Percentiles rank a stretch among this genome's conserved stretches.
Evolutionary conservation across 805 yeast species (phyloP).

Genomic region (Isabelozyma rhagii): DNA sequence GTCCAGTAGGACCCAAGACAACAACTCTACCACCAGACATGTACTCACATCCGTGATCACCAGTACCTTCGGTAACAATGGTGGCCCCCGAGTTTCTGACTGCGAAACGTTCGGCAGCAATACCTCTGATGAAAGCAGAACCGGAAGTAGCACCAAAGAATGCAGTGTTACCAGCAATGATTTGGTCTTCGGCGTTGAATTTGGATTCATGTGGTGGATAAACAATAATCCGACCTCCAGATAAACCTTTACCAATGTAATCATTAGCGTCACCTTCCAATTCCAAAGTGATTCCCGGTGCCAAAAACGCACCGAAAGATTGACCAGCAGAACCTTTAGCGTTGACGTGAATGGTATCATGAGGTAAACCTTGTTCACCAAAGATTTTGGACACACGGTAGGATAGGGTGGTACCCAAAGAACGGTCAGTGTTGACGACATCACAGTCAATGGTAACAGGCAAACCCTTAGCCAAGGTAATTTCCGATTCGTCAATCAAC

Average conservation of each 20-base stretch:
- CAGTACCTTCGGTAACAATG: slow-evolving; percentile 94
- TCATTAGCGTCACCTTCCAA: slow-evolving; percentile 97
- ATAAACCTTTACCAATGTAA: slow-evolving; percentile 95
- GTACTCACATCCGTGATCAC: slow-evolving; percentile 98
- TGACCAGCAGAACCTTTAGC: slow-evolving; percentile 95
- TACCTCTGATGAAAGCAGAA: slow-evolving; percentile 88
- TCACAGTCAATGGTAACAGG: slow-evolving; percentile 93
- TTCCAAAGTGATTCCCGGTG: slow-evolving; percentile 93
- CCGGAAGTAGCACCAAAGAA: slow-evolving; percentile 98
- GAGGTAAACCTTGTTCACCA: slow-evolving; percentile 92
- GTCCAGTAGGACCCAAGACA: slow-evolving; percentile 85
- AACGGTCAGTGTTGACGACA: slow-evolving; percentile 93
- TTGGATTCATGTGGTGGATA: slow-evolving; percentile 84
- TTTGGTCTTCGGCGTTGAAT: slow-evolving; percentile 94
- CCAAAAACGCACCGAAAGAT: slow-evolving; percentile 96
- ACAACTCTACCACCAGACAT: slow-evolving; percentile 99
- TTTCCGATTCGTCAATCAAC: slow-evolving; percentile 92
- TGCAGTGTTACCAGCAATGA: slow-evolving; percentile 95
- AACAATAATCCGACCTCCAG: slow-evolving; percentile 91
- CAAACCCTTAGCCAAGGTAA: slow-evolving; percentile 92
- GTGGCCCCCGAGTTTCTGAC: slow-evolving; percentile 98
- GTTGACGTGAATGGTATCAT: slow-evolving; percentile 92
- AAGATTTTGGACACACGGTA: slow-evolving; percentile 90
- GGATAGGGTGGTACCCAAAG: slow-evolving; percentile 91
- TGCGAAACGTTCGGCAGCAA: slow-evolving; percentile 97